Base-by-base conservation (phyloP, 2,329 filamentous ascomycete species). In the Hirsutella minnesotensis region DNA sequence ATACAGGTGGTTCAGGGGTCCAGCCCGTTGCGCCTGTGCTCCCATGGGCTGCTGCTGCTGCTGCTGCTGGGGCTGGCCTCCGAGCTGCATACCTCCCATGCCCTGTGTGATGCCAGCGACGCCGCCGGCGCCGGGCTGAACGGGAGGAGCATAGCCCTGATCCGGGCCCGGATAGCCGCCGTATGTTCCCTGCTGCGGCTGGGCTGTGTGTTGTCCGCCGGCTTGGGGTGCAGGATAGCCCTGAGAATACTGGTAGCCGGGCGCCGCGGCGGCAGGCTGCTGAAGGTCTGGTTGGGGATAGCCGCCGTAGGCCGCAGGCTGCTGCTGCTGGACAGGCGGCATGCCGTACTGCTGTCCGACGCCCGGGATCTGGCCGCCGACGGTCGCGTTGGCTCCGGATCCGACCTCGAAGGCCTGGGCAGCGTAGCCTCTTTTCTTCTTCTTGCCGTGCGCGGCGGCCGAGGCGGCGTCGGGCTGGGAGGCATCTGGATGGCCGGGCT, bases 391-490 rank as follows among this genome's bases (percentile, higher is more conserved):
- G 57, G 85, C 86, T 55, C 90, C 92, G 40, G 77, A 75, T 40
- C 85, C 87, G 55, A 96, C 92, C 46, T 94, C 90, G 64, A 94
- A 98, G 38, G 90, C 90, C 63, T 94, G 85, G 44, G 86, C 86
- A 43, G 92, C 92, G 69, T 96, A 96, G 44, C 85, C 83, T 70
- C 88, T 78, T 76, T 94, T 95, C 78, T 95, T 95, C 70, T 88
- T 88, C 63, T 76, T 81, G 49, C 68, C 72, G 38, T 69, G 68
- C 36, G 70, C 70, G 24, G 64, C 56, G 36, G 50, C 57, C 18
- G 52, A 47, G 22, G 38, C 27, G 15, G 19, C 34, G 24, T 56
- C 52, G 27, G 49, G 51, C 33, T 44, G 51, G 10, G 56, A 49
- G 33, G 54, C 56, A 4, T 59, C 61, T 9, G 63, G 55, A 10